A percentile compares a stretch with the other conserved stretches of the same genome.
Evolutionary conservation across 1,284 basidiomycete species (phyloP).

Genomic region (Fomes fomentarius): DNA sequence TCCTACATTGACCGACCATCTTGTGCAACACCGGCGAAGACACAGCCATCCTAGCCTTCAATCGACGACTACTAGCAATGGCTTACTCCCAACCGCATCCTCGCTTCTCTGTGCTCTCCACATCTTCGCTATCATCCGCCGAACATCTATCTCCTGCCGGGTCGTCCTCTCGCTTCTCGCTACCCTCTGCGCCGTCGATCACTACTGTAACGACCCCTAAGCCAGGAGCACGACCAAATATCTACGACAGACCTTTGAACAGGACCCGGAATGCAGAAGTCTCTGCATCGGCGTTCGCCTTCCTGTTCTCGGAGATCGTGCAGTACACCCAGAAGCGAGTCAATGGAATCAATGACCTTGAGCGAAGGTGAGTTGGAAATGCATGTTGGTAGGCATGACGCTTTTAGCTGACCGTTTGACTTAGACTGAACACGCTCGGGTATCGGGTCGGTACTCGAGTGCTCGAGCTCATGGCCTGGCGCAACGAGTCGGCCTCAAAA

Average conservation of each 20-base stretch:
- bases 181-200: conserved; percentile 59
- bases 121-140: conserved; percentile 61
- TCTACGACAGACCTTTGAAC: conserved; percentile 86
- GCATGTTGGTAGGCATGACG: neutral
- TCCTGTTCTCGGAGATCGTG: conserved; percentile 90
- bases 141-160: conserved; percentile 70
- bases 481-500: conserved; percentile 71
- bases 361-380: conserved; percentile 50
- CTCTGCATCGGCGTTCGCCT: conserved; percentile 81
- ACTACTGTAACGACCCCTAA: conserved; percentile 45
- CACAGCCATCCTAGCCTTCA: neutral
- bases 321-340: conserved; percentile 96
- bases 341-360: conserved; percentile 92
- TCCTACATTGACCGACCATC: neutral
- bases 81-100: conserved; percentile 64
- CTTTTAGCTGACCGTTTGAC: no score
- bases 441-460: conserved; percentile 88
- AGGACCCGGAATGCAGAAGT: conserved; percentile 84
- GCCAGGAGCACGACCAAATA: conserved; percentile 58
- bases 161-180: conserved; percentile 66
- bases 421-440: conserved; percentile 85
- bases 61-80: conserved; percentile 42
- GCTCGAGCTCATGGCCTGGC: conserved; percentile 78
- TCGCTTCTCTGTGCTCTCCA: conserved; percentile 71
- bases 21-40: neutral